Evolutionary conservation across 139 green algal genomes (phyloP).

Genomic region (Chlamydomonas incerta): DNA sequence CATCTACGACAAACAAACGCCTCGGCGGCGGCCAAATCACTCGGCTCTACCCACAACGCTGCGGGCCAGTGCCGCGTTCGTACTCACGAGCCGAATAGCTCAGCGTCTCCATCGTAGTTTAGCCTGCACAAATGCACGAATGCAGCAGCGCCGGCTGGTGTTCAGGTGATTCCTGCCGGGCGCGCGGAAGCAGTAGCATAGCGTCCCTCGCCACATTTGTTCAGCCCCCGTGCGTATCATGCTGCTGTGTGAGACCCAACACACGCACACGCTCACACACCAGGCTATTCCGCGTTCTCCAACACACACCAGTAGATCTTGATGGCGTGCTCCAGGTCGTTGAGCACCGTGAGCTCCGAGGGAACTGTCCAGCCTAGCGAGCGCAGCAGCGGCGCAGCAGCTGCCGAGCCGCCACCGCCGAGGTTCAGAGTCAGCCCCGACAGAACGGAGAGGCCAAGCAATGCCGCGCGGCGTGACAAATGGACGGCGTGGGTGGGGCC

Average conservation of each 20-base stretch:
- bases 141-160: background rate
- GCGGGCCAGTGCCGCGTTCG: too few relatives aligned
- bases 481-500: background rate
- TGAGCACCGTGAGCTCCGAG: constrained; percentile 29
- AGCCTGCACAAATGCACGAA: background rate
- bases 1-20: too few relatives aligned
- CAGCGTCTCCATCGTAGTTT: constrained; percentile 36
- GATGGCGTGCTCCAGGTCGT: constrained; percentile 20
- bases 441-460: background rate
- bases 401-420: background rate
- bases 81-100: constrained; percentile 20
- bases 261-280: background rate
- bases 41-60: too few relatives aligned
- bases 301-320: constrained; percentile 48
- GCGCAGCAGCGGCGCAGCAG: background rate
- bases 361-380: constrained; percentile 17
- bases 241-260: too few relatives aligned
- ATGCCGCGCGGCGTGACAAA: constrained; percentile 21
- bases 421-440: background rate
- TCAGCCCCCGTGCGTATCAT: background rate
- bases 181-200: background rate
- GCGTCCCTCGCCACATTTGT: too few relatives aligned
- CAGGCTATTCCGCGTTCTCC: too few relatives aligned
- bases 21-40: too few relatives aligned
- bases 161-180: background rate